Evolutionary conservation across 768 basidiomycete species (phyloP).

Genomic region (Nidularia sp.): DNA sequence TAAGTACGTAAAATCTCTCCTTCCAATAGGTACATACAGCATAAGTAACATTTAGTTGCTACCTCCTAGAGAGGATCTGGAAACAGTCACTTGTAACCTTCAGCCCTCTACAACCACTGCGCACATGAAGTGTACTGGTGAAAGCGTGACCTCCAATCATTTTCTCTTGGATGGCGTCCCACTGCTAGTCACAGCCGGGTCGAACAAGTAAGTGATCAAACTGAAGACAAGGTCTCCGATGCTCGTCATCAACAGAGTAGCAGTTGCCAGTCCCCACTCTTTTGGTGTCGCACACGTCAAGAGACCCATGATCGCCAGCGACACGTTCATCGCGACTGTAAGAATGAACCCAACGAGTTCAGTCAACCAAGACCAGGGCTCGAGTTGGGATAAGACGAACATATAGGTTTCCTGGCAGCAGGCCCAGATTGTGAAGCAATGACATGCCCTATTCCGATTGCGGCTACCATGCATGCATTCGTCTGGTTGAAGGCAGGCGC

Average conservation of each 20-base stretch:
- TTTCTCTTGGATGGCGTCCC: too few relatives aligned
- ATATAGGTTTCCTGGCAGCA: background rate
- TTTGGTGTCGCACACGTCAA: constrained; percentile 19
- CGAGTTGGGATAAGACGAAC: background rate
- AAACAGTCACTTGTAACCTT: too few relatives aligned
- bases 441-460: background rate
- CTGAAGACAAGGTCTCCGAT: constrained; percentile 17
- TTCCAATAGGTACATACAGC: too few relatives aligned
- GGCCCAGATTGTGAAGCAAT: background rate
- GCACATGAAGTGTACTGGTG: too few relatives aligned
- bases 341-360: background rate
- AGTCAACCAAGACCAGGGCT: background rate
- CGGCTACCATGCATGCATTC: background rate
- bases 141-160: too few relatives aligned
- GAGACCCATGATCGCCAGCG: constrained; percentile 19
- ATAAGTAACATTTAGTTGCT: too few relatives aligned
- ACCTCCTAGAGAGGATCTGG: too few relatives aligned
- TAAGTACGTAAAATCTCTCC: too few relatives aligned
- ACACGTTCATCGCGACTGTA: constrained; percentile 22
- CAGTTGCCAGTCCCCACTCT: constrained; percentile 18
- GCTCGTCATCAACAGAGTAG: constrained; percentile 22
- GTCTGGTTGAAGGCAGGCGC: background rate
- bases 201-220: constrained; percentile 8
- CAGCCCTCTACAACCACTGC: too few relatives aligned
- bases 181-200: constrained; percentile 1